Conservation (phyloP, 495 filamentous ascomycete species). For the Penicillium fimorum region DNA sequence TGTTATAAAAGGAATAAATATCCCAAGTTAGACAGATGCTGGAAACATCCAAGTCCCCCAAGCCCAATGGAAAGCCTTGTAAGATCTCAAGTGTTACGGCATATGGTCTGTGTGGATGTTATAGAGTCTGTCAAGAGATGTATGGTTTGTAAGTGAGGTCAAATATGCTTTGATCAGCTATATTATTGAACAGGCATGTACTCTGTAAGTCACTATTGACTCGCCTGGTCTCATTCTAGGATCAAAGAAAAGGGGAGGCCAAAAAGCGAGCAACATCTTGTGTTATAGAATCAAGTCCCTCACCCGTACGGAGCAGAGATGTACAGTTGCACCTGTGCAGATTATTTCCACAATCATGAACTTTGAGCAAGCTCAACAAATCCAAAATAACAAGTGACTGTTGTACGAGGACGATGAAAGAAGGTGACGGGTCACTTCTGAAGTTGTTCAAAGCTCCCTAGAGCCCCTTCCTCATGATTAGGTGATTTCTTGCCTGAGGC, state of each 20-base stretch:
- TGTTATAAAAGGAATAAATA: not conserved
- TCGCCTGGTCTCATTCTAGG: not conserved
- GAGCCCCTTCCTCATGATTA: conserved; percentile 12
- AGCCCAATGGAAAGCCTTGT: not conserved
- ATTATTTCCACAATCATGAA: not conserved
- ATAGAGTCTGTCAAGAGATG: not conserved
- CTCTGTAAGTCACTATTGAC: not conserved
- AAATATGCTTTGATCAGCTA: not conserved
- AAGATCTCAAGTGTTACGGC: not conserved
- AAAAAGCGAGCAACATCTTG: not conserved
- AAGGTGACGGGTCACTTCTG: not conserved
- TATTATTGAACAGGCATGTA: not conserved
- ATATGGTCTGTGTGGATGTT: not conserved
- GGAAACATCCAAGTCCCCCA: no score
- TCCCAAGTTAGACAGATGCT: no score
- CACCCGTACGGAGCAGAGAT: not conserved
- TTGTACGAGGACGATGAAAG: not conserved
- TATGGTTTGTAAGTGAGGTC: not conserved
- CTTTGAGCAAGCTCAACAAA: not conserved
- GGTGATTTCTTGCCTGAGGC: conserved; percentile 25
- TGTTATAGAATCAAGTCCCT: not conserved
- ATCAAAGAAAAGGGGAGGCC: not conserved
- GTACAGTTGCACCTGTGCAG: not conserved
- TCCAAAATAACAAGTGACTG: not conserved
- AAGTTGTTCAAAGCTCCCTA: not conserved